These are phyloP conservation scores for Serendipita vermifera DNA, from an alignment of 768 basidiomycete genomes.

Conservation along the genomic window DNA sequence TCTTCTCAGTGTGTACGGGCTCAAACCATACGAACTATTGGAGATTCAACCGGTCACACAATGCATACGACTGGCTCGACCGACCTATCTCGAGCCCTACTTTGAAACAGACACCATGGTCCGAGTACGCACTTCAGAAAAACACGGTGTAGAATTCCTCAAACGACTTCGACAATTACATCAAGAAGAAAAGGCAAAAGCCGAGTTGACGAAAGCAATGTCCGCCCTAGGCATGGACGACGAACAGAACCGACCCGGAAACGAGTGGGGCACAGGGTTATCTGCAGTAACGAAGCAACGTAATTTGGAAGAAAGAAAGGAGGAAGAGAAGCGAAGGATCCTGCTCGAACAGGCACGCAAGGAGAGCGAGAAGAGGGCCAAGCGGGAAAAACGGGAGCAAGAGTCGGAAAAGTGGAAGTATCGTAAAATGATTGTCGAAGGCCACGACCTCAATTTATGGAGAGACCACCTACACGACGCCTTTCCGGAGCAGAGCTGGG, in stretches of 20 bases:
- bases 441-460: slow-evolving; percentile 5
- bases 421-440: slow-evolving; percentile 5
- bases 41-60: background rate
- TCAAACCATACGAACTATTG: slow-evolving; percentile 6
- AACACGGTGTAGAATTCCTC: slow-evolving; percentile 7
- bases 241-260: background rate
- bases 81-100: slow-evolving; percentile 6
- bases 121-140: background rate
- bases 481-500: slow-evolving; percentile 9
- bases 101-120: slow-evolving; percentile 8
- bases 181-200: background rate
- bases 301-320: slow-evolving; percentile 1
- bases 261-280: slow-evolving; percentile 7
- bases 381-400: background rate
- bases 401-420: slow-evolving; percentile 8
- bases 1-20: background rate
- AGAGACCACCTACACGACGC: slow-evolving; percentile 1
- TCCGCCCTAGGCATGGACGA: slow-evolving; percentile 2
- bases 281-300: slow-evolving; percentile 7
- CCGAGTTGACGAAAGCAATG: background rate
- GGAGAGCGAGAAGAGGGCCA: background rate
- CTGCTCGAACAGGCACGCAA: background rate
- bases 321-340: slow-evolving; percentile 1
- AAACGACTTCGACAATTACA: slow-evolving; percentile 1
- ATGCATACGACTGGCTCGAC: background rate